Percentiles rank a stretch among this genome's conserved stretches.
Conservation (phyloP, 805 yeast species). For the Teunomyces kruisii region DNA sequence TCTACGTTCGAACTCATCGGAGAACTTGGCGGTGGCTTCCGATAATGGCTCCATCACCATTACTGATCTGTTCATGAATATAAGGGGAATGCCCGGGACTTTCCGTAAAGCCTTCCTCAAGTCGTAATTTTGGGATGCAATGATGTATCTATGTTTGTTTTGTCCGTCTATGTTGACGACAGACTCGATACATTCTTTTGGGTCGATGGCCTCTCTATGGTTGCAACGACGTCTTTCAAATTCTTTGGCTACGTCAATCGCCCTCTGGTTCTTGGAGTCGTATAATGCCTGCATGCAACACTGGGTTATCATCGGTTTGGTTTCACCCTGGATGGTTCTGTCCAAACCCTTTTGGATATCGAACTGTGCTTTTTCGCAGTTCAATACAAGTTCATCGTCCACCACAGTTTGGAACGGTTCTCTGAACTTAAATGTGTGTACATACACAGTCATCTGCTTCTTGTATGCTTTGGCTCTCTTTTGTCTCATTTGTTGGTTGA, state of each 20-base stretch:
- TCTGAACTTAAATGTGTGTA: slow-evolving; percentile 85
- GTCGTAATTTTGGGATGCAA: slow-evolving; percentile 77
- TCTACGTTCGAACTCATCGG: slow-evolving; percentile 52
- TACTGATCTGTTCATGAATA: slow-evolving; percentile 86
- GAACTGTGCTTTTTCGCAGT: slow-evolving; percentile 64
- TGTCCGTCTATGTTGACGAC: slow-evolving; percentile 68
- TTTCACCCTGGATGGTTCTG: slow-evolving; percentile 80
- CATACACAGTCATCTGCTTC: slow-evolving; percentile 85
- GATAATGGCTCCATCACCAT: slow-evolving; percentile 96
- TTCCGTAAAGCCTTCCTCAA: slow-evolving; percentile 68
- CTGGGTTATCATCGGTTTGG: slow-evolving; percentile 90
- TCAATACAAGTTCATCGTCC: slow-evolving; percentile 74
- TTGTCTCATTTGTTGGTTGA: slow-evolving; percentile 68
- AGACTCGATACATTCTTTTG: slow-evolving; percentile 73
- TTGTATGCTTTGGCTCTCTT: slow-evolving; percentile 92
- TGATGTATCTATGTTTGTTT: slow-evolving; percentile 88
- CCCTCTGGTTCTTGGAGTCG: slow-evolving; percentile 65
- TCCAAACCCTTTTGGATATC: slow-evolving; percentile 80
- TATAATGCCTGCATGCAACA: slow-evolving; percentile 91
- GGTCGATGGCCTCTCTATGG: slow-evolving; percentile 66
- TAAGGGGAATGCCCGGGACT: slow-evolving; percentile 86
- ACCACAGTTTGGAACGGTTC: slow-evolving; percentile 90
- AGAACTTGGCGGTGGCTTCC: slow-evolving; percentile 51
- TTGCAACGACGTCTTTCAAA: slow-evolving; percentile 93
- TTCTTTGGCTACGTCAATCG: slow-evolving; percentile 75